These are phyloP conservation scores for Microbotryomycetes sp. DNA, from an alignment of 1,284 basidiomycete species.

Conservation along the genomic window DNA sequence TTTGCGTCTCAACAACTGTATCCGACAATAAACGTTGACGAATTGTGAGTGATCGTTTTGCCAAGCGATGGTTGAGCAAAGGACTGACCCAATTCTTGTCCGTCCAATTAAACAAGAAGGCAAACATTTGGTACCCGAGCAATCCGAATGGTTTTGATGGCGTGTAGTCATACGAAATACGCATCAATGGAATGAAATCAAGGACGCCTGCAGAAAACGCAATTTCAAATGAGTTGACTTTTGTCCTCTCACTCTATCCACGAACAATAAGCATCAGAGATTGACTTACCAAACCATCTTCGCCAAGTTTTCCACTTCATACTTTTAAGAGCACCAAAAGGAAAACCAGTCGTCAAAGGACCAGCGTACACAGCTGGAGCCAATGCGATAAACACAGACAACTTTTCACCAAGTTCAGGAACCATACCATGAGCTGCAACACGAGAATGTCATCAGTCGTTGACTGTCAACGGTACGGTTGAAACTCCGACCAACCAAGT, in stretches of 20 bases:
- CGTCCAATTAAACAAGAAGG: conserved; percentile 57
- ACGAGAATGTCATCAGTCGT: conserved; percentile 40
- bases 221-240: neutral
- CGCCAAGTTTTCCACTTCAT: conserved; percentile 55
- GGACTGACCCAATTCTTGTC: conserved; percentile 54
- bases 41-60: conserved; percentile 2
- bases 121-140: conserved; percentile 55
- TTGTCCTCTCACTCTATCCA: no score
- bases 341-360: conserved; percentile 54
- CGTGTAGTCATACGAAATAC: conserved; percentile 53
- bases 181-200: conserved; percentile 59
- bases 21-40: neutral
- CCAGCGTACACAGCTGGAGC: conserved; percentile 59
- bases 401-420: conserved; percentile 52
- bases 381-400: conserved; percentile 55
- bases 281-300: conserved; percentile 48
- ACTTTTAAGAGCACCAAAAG: conserved; percentile 50
- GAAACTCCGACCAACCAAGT: conserved; percentile 29
- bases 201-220: conserved; percentile 44
- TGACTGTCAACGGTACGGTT: conserved; percentile 46
- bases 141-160: conserved; percentile 47
- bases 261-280: neutral
- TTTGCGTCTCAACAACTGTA: conserved; percentile 50
- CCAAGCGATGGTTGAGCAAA: neutral
- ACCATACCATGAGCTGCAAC: conserved; percentile 50